Conservation (phyloP, 2,329 filamentous ascomycete genomes). For the Lachnum nothofagi region DNA sequence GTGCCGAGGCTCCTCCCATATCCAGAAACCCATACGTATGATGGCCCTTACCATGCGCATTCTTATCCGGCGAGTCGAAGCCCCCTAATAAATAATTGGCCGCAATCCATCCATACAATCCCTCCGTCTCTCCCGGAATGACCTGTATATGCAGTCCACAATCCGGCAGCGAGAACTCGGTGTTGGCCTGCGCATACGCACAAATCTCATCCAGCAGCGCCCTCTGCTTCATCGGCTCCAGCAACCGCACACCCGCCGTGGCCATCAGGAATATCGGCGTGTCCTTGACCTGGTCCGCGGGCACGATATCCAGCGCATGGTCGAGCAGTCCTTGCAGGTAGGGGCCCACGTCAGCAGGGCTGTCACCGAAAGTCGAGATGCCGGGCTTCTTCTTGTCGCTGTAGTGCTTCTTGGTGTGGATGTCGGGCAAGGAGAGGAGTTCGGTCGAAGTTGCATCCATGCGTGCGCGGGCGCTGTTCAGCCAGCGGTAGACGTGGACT, state of each 20-base stretch:
- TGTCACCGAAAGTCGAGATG: slow-evolving; percentile 82
- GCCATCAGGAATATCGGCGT: slow-evolving; percentile 94
- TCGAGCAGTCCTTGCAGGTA: slow-evolving; percentile 75
- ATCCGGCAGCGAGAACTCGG: slow-evolving; percentile 81
- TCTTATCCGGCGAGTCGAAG: slow-evolving; percentile 71
- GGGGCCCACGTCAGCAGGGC: slow-evolving; percentile 68
- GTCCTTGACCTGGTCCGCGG: slow-evolving; percentile 66
- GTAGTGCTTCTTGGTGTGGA: slow-evolving; percentile 81
- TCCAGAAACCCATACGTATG: slow-evolving; percentile 96
- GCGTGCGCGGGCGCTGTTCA: slow-evolving; percentile 65
- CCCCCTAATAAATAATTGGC: slow-evolving; percentile 92
- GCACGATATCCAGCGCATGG: slow-evolving; percentile 75
- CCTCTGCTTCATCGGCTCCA: slow-evolving; percentile 67
- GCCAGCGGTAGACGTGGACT: slow-evolving; percentile 91
- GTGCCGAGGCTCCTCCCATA: slow-evolving; percentile 96
- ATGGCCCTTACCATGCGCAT: slow-evolving; percentile 79
- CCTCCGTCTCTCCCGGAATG: slow-evolving; percentile 92
- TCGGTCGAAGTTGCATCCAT: slow-evolving; percentile 55
- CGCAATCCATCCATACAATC: slow-evolving; percentile 94
- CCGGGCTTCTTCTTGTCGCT: slow-evolving; percentile 92
- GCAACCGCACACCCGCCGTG: slow-evolving; percentile 87
- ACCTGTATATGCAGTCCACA: slow-evolving; percentile 87
- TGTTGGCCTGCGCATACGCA: slow-evolving; percentile 70
- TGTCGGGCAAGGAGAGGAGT: slow-evolving; percentile 65
- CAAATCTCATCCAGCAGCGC: slow-evolving; percentile 74